These are phyloP conservation scores for Puccinia coronata DNA, from an alignment of 1,284 basidiomycete species.

Conservation along the genomic window DNA sequence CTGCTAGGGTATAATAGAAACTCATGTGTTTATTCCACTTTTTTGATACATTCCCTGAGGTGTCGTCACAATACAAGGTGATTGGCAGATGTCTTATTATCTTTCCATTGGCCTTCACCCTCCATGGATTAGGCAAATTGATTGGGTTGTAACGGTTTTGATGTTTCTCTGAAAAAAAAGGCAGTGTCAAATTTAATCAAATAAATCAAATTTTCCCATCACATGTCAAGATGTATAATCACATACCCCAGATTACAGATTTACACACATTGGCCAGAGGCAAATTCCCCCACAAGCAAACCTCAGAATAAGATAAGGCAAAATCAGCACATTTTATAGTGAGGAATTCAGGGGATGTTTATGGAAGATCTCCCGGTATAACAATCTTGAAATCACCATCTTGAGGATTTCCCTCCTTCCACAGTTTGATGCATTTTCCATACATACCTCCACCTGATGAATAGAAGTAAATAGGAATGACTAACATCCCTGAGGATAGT, in stretches of 20 bases:
- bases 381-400: too few relatives aligned
- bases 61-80: constrained; percentile 1
- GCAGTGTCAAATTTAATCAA: not conserved
- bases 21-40: too few relatives aligned
- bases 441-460: not conserved
- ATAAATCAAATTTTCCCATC: too few relatives aligned
- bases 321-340: not conserved
- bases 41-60: too few relatives aligned
- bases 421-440: not conserved
- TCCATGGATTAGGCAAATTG: not conserved
- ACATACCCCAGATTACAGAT: too few relatives aligned
- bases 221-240: too few relatives aligned
- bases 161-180: not conserved
- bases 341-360: not conserved
- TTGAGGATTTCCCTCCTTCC: not conserved
- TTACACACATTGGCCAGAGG: too few relatives aligned
- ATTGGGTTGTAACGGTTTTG: not conserved
- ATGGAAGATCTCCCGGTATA: not conserved
- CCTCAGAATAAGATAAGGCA: not conserved
- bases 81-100: too few relatives aligned
- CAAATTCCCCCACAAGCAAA: not conserved
- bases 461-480: constrained; percentile 1
- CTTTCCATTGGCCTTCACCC: not conserved
- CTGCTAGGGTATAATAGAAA: too few relatives aligned
- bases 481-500: not conserved